Evolutionary conservation across 2,329 filamentous ascomycete species (phyloP), one percentile per base, ranked within the genome.

Genomic region (Allantophomopsis cytisporea): DNA sequence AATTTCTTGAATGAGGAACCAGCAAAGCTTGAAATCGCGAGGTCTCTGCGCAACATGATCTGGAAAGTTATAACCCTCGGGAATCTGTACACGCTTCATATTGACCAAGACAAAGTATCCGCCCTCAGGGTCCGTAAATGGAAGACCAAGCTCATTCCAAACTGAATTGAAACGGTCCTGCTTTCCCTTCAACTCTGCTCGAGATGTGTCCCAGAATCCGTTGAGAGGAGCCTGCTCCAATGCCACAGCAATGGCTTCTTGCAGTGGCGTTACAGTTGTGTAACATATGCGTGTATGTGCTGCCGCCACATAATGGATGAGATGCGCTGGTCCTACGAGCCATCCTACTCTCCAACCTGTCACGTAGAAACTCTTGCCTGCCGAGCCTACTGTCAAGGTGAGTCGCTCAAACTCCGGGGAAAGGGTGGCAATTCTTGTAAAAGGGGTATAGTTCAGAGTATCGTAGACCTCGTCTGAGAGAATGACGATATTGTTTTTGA

Each of bases 71-170:
- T 94, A 95, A 55, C 77, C 76, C 7, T 70, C 70, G 0, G 88
- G 89, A 5, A 95, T 57, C 56, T 81, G 75, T 40, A 95, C 83
- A 55, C 86, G 85, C 38, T 73, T 66, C 67, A 95, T 77, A 64
- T 95, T 95, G 47, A 83, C 88, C 39, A 95, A 75, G 31, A 95
- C 83, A 55, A 95, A 95, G 66, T 95, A 95, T 18, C 88, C 88
- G 39, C 88, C 88, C 59, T 95, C 86, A 5, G 88, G 88, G 42
- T 93, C 80, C 1, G 41, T 41, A 31, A 37, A 43, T 2, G 81
- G 80, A 39, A 87, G 65, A 10, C 66, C 72, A 7, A 87, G 70
- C 61, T 87, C 82, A 37, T 74, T 65, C 63, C 81, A 86, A 31
- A 87, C 64, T 43, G 80, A 68, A 58, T 86, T 93, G 68, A 95